Evolutionary conservation across 2,329 filamentous ascomycete species (phyloP).

Genomic region (Aspergillus spinulosporus): DNA sequence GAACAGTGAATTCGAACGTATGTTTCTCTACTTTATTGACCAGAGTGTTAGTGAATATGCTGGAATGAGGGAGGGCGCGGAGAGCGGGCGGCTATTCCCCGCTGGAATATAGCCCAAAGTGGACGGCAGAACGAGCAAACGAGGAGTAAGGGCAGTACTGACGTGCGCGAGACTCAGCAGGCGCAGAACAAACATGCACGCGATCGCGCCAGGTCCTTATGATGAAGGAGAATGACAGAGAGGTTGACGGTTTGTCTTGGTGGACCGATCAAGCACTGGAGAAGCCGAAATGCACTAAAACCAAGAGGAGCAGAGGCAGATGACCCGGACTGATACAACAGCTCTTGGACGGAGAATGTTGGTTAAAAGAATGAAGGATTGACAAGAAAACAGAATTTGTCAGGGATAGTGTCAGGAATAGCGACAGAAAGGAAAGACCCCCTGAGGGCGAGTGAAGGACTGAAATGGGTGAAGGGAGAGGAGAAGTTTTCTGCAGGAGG

Average conservation of each 20-base stretch:
- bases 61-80: not conserved
- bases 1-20: not conserved
- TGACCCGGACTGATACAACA: constrained; percentile 4
- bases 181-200: constrained; percentile 11
- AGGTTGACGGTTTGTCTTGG: constrained; percentile 18
- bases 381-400: constrained; percentile 3
- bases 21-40: constrained; percentile 1
- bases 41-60: not conserved
- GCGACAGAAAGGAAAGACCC: constrained; percentile 12
- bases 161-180: constrained; percentile 4
- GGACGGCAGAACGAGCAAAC: not conserved
- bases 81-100: constrained; percentile 7
- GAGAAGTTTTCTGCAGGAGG: constrained; percentile 11
- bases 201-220: not conserved
- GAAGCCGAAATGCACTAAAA: constrained; percentile 16
- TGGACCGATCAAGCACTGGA: constrained; percentile 11
- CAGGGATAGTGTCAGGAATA: not conserved
- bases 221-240: not conserved
- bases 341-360: constrained; percentile 14
- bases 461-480: constrained; percentile 2
- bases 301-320: constrained; percentile 9
- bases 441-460: constrained; percentile 12
- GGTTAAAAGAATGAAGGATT: constrained; percentile 23
- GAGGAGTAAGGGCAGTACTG: not conserved
- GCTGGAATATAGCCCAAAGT: constrained; percentile 9